phyloP scores from a whole-genome alignment of 192 early-diverging fungal genomes.

The Globomyces pollinis-pini region DNA sequence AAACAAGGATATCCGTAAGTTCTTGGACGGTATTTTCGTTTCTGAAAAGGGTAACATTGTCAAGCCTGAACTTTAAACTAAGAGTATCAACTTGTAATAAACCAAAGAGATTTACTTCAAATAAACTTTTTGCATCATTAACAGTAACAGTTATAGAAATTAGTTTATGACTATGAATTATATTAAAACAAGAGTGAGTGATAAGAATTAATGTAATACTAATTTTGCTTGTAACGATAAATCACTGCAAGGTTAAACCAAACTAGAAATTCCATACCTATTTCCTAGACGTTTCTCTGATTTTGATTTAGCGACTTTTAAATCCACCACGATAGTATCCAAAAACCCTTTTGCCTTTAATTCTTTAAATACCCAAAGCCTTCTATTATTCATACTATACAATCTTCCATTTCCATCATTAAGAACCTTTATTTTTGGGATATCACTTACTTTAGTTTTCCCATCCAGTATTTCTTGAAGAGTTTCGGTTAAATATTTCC shows the following conservation, averaged over 20 bases:
- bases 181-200: too few species aligned
- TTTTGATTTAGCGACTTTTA: background rate
- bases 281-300: background rate
- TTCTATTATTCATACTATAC: background rate
- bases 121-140: too few species aligned
- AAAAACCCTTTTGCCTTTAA: background rate
- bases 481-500: background rate
- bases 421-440: background rate
- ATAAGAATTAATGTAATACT: too few species aligned
- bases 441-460: background rate
- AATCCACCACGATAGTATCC: background rate
- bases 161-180: too few species aligned
- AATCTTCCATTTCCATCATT: background rate
- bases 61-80: slow-evolving; percentile 37
- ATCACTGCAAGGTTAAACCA: too few species aligned
- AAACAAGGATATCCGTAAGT: slow-evolving; percentile 99
- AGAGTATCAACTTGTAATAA: slow-evolving; percentile 6
- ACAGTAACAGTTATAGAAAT: too few species aligned
- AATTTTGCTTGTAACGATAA: too few species aligned
- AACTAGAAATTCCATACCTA: too few species aligned
- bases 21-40: slow-evolving; percentile 97
- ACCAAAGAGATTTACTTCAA: too few species aligned
- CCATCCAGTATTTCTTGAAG: background rate
- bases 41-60: slow-evolving; percentile 70
- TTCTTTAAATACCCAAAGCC: slow-evolving; percentile 1